These are phyloP conservation scores for Jatropha podagrica DNA, from an alignment of 441 rosid species.

Conservation along the genomic window DNA sequence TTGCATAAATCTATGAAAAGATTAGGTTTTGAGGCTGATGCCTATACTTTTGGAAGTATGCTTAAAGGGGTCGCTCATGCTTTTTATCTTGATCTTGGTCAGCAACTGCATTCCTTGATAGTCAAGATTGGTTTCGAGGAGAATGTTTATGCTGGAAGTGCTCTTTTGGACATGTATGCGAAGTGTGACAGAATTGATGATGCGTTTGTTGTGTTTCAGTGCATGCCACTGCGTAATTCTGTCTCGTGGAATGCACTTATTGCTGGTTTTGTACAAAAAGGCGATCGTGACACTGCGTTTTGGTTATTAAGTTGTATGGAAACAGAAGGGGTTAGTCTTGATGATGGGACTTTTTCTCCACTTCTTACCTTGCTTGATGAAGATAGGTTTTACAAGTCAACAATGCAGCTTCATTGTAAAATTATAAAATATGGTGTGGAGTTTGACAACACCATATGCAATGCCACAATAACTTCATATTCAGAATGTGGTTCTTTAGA, in stretches of 20 bases:
- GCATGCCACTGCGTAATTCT: conserved; percentile 48
- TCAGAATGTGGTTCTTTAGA: conserved; percentile 58
- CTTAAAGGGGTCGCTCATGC: conserved; percentile 63
- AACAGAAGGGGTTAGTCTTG: conserved; percentile 42
- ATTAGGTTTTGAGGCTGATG: conserved; percentile 40
- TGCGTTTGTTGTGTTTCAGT: conserved; percentile 49
- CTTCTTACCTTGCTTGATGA: conserved; percentile 65
- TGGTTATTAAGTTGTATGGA: conserved; percentile 63
- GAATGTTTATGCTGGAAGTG: conserved; percentile 43
- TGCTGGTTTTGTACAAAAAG: conserved; percentile 49
- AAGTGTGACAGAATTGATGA: conserved; percentile 57
- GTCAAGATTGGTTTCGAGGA: conserved; percentile 41
- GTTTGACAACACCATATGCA: conserved; percentile 48
- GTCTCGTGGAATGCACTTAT: conserved; percentile 77
- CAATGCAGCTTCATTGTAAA: conserved; percentile 60
- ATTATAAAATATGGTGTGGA: conserved; percentile 52
- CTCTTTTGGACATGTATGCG: conserved; percentile 64
- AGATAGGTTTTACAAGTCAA: conserved; percentile 32
- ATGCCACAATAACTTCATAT: conserved; percentile 61
- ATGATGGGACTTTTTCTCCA: conserved; percentile 76
- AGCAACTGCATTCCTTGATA: conserved; percentile 57
- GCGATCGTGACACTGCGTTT: conserved; percentile 47
- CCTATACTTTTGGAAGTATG: conserved; percentile 55
- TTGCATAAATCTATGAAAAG: conserved; percentile 44
- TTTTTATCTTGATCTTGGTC: conserved; percentile 45